Evolutionary conservation across 441 rosid genomes (phyloP).

Genomic region (Euphorbia celastroides): DNA sequence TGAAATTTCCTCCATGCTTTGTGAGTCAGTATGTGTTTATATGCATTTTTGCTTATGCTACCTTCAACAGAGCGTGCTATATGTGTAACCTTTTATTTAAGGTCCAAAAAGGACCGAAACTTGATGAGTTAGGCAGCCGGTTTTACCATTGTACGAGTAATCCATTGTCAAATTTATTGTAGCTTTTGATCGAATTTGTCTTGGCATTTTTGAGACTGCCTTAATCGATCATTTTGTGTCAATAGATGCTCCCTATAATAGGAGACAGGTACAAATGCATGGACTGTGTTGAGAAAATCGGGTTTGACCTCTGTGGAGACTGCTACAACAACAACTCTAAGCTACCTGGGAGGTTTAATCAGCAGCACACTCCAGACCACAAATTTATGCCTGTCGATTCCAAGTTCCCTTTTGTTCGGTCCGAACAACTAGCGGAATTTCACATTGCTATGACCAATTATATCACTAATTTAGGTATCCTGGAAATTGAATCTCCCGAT

Average conservation of each 20-base stretch:
- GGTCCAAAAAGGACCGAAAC: background rate
- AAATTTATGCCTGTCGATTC: conserved; percentile 28
- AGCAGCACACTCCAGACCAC: too few relatives aligned
- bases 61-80: background rate
- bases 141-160: background rate
- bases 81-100: background rate
- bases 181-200: background rate
- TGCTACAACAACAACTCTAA: conserved; percentile 54
- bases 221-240: too few relatives aligned
- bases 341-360: conserved; percentile 74
- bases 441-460: background rate
- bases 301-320: conserved; percentile 80
- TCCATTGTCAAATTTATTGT: background rate
- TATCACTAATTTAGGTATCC: conserved; percentile 14
- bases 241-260: conserved; percentile 57
- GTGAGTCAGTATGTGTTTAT: background rate
- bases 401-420: background rate
- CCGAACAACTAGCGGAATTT: conserved; percentile 12
- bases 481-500: conserved; percentile 13
- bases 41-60: background rate
- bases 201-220: too few relatives aligned
- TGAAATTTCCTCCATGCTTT: background rate
- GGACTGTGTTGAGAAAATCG: conserved; percentile 53
- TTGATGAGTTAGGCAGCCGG: background rate
- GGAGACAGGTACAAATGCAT: conserved; percentile 69